Percentiles rank a stretch among this genome's conserved stretches.
These are phyloP conservation scores for Candida verbasci DNA, from an alignment of 805 yeast species.

Conservation along the genomic window DNA sequence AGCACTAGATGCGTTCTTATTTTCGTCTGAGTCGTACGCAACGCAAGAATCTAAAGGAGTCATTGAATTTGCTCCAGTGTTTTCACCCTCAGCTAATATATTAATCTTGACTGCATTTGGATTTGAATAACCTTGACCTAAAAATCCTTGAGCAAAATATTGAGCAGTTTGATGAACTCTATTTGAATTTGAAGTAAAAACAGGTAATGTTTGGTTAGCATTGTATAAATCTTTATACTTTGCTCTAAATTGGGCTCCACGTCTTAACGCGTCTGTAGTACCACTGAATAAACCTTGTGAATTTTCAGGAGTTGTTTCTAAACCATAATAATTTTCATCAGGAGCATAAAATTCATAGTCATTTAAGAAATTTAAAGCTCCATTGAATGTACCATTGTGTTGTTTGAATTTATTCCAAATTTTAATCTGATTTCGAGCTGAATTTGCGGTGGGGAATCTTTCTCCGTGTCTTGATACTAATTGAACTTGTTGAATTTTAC, in stretches of 20 bases:
- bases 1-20: constrained; percentile 17
- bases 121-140: constrained; percentile 35
- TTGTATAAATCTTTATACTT: constrained; percentile 44
- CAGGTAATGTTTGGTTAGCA: constrained; percentile 30
- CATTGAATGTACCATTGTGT: constrained; percentile 23
- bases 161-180: constrained; percentile 51
- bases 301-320: constrained; percentile 45
- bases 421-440: constrained; percentile 15
- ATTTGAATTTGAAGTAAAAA: constrained; percentile 47
- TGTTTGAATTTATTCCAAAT: constrained; percentile 14
- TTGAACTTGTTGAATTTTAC: constrained; percentile 60
- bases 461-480: constrained; percentile 73
- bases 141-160: constrained; percentile 52
- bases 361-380: constrained; percentile 46
- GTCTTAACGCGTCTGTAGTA: constrained; percentile 35
- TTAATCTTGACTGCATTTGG: constrained; percentile 13
- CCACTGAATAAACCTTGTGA: constrained; percentile 46
- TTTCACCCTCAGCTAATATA: constrained; percentile 40
- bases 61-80: constrained; percentile 50
- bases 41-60: constrained; percentile 43
- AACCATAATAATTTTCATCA: constrained; percentile 33
- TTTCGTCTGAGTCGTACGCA: constrained; percentile 26
- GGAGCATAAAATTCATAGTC: constrained; percentile 44
- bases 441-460: constrained; percentile 43
- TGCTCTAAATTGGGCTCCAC: constrained; percentile 40